Evolutionary conservation across 768 basidiomycete species (phyloP).

Genomic region (Rhizopogon sp.): DNA sequence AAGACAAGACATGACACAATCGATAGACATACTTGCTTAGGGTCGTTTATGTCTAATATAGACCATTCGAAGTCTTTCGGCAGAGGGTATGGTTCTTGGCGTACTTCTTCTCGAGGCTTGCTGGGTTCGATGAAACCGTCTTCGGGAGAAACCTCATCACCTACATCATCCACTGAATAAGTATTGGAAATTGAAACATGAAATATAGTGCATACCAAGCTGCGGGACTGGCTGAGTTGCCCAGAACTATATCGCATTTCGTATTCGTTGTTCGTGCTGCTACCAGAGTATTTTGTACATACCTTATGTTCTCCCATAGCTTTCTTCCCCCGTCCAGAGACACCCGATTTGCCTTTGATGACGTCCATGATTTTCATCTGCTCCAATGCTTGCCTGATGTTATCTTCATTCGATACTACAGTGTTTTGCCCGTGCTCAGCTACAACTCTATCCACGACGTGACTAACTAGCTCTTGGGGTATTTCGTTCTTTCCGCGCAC

Average conservation of each 20-base stretch:
- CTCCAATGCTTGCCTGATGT: constrained; percentile 64
- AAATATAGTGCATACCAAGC: constrained; percentile 39
- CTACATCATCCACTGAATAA: constrained; percentile 25
- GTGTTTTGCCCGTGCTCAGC: constrained; percentile 43
- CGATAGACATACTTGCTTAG: constrained; percentile 52
- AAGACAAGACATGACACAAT: background rate
- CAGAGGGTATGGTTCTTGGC: constrained; percentile 82
- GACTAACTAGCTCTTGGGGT: constrained; percentile 59
- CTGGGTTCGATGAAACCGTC: constrained; percentile 91
- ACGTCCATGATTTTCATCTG: constrained; percentile 84
- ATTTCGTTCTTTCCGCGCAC: constrained; percentile 47
- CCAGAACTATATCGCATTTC: constrained; percentile 70
- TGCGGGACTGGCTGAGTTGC: constrained; percentile 96
- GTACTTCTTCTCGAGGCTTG: constrained; percentile 70
- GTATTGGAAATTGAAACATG: background rate
- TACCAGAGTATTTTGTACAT: constrained; percentile 11
- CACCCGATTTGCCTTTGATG: constrained; percentile 72
- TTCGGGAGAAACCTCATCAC: constrained; percentile 56
- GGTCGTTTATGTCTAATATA: constrained; percentile 71
- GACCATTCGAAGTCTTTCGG: constrained; percentile 95
- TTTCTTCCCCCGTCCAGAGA: constrained; percentile 74
- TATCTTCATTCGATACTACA: constrained; percentile 53
- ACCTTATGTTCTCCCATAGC: constrained; percentile 89
- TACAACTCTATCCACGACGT: constrained; percentile 62
- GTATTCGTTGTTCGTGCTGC: background rate